phyloP scores from a whole-genome alignment of 2,329 filamentous ascomycete genomes.

The Dactylellina leptospora region DNA sequence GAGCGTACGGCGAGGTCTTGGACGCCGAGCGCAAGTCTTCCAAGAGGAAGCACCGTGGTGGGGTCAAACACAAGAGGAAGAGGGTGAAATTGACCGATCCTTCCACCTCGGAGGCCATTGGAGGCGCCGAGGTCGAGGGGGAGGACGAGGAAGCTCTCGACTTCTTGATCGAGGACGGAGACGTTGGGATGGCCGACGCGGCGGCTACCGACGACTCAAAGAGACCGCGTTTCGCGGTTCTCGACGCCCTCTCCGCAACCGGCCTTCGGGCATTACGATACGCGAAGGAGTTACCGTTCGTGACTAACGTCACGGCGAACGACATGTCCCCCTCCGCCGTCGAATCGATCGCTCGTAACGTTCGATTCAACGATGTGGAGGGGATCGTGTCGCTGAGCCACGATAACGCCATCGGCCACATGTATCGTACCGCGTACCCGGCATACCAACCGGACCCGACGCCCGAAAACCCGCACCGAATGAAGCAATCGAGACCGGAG shows the following conservation, averaged over 20 bases:
- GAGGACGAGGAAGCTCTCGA: conserved; percentile 52
- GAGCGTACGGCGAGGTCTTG: conserved; percentile 79
- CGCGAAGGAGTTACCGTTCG: conserved; percentile 86
- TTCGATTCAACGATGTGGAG: conserved; percentile 77
- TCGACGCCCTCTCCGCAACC: conserved; percentile 93
- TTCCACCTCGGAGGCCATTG: conserved; percentile 60
- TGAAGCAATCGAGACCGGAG: conserved; percentile 57
- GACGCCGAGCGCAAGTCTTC: conserved; percentile 63
- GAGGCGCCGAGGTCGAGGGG: conserved; percentile 56
- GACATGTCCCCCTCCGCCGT: conserved; percentile 82
- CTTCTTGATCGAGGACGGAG: conserved; percentile 13
- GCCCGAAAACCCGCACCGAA: conserved; percentile 20
- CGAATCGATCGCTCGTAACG: conserved; percentile 82
- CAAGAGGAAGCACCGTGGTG: conserved; percentile 61
- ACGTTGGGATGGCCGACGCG: conserved; percentile 45
- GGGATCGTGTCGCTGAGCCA: conserved; percentile 29
- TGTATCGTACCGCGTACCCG: conserved; percentile 69
- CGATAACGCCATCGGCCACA: conserved; percentile 84
- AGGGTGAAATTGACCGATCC: conserved; percentile 65
- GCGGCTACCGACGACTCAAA: conserved; percentile 1
- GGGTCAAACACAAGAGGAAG: conserved; percentile 61
- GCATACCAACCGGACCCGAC: conserved; percentile 14
- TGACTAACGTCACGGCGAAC: conserved; percentile 84
- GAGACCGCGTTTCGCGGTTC: conserved; percentile 76
- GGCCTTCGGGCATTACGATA: conserved; percentile 91